Conservation (phyloP, 306 rosid species). For the Coriaria nepalensis region DNA sequence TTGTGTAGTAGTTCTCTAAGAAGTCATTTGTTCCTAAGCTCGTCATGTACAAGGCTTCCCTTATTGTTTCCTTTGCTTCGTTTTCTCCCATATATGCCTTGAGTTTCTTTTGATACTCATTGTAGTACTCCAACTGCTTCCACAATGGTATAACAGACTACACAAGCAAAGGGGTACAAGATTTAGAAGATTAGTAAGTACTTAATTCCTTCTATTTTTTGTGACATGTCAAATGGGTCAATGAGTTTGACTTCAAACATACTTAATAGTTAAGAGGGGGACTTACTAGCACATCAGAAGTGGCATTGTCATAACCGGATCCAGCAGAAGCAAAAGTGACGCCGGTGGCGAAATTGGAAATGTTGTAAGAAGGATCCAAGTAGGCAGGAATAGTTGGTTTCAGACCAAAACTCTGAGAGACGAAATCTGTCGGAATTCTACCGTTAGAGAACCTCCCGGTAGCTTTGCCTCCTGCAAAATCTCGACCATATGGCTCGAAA, state of each 20-base stretch:
- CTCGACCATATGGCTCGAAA: conserved; percentile 84
- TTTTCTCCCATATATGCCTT: conserved; percentile 39
- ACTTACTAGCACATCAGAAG: conserved; percentile 75
- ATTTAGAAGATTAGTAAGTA: conserved; percentile 5
- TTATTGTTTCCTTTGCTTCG: conserved; percentile 28
- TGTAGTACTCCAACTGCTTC: conserved; percentile 70
- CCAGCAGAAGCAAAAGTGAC: conserved; percentile 92
- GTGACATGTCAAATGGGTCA: conserved; percentile 21
- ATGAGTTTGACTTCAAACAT: too few relatives aligned
- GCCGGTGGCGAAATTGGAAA: conserved; percentile 66
- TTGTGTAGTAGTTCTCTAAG: conserved; percentile 67
- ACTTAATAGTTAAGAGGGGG: too few relatives aligned
- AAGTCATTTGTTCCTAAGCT: conserved; percentile 90
- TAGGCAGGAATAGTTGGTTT: conserved; percentile 56
- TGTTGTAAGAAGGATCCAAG: conserved; percentile 62
- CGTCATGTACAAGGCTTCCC: conserved; percentile 42
- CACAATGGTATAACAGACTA: conserved; percentile 80
- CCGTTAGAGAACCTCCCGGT: conserved; percentile 90
- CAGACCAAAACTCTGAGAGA: conserved; percentile 52
- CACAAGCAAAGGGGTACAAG: conserved; percentile 11
- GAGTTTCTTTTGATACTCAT: conserved; percentile 47
- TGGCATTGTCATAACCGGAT: conserved; percentile 80
- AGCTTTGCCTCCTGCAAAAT: conserved; percentile 49
- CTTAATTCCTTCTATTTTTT: conserved; percentile 23
- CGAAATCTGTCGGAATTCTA: conserved; percentile 59